phyloP scores from a whole-genome alignment of 441 rosid species.

The Capsella rubella region DNA sequence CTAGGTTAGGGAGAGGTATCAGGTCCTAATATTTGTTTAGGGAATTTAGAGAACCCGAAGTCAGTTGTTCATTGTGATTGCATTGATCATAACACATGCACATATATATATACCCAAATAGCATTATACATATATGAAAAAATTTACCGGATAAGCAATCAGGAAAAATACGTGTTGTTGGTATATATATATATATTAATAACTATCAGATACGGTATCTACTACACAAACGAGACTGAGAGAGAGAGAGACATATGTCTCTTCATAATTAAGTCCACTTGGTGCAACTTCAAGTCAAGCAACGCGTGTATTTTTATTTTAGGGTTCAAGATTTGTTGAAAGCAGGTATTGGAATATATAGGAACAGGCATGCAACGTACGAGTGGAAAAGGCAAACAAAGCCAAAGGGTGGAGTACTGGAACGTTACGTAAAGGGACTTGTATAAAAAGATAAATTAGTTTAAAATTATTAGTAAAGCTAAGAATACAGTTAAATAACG shows the following conservation, averaged over 20 bases:
- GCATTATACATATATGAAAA: not conserved
- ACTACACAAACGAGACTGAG: not conserved
- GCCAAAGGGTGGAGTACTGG: too few species aligned
- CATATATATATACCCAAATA: not conserved
- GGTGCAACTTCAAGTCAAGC: slow-evolving; percentile 27
- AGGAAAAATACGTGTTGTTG: not conserved
- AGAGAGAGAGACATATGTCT: not conserved
- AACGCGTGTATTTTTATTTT: not conserved
- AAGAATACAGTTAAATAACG: too few species aligned
- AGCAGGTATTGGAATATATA: not conserved
- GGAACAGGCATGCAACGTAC: too few species aligned
- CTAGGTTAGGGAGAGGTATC: not conserved
- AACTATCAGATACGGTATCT: not conserved
- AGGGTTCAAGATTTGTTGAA: not conserved
- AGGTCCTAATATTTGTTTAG: not conserved
- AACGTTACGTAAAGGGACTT: too few species aligned
- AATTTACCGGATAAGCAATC: not conserved
- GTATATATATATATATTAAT: not conserved
- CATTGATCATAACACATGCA: slow-evolving; percentile 1
- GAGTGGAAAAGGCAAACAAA: too few species aligned
- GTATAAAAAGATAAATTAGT: too few species aligned
- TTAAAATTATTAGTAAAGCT: too few species aligned
- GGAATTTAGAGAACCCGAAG: not conserved
- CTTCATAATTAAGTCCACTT: slow-evolving; percentile 5
- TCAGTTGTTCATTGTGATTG: not conserved